Evolutionary conservation across 805 yeast genomes (phyloP).

Genomic region (Clavispora fructus): DNA sequence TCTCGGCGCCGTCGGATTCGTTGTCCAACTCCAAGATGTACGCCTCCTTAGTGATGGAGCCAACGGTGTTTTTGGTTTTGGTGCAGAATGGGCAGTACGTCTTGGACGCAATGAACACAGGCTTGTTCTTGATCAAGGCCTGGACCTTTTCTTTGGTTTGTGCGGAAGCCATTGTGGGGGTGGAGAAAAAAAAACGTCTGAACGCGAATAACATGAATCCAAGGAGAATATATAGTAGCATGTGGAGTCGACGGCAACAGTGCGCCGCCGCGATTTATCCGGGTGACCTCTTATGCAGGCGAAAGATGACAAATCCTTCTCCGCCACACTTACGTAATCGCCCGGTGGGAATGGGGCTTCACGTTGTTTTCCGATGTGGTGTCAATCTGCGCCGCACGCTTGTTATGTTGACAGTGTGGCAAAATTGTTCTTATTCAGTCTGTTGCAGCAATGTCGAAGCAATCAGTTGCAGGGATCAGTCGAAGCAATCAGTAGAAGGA

Average conservation of each 20-base stretch:
- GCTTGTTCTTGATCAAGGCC: constrained; percentile 56
- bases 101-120: constrained; percentile 65
- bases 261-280: background rate
- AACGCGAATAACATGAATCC: constrained; percentile 7
- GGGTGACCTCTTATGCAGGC: background rate
- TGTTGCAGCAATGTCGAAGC: too few species aligned
- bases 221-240: background rate
- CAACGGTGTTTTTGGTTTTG: constrained; percentile 18
- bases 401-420: too few species aligned
- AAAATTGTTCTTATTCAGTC: too few species aligned
- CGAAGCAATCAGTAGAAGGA: too few species aligned
- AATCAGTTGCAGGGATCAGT: too few species aligned
- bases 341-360: too few species aligned
- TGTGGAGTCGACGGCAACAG: background rate
- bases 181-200: constrained; percentile 15
- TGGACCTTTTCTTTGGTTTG: constrained; percentile 55
- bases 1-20: constrained; percentile 19
- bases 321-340: too few species aligned
- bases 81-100: constrained; percentile 28
- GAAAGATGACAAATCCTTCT: too few species aligned
- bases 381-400: too few species aligned
- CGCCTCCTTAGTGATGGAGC: constrained; percentile 32
- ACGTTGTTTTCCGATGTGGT: too few species aligned
- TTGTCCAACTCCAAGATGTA: constrained; percentile 30
- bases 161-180: constrained; percentile 51